Evolutionary conservation across 192 early-diverging fungal genomes (phyloP), one percentile per base, ranked within the genome.

Genomic region (Podila clonocystis): DNA sequence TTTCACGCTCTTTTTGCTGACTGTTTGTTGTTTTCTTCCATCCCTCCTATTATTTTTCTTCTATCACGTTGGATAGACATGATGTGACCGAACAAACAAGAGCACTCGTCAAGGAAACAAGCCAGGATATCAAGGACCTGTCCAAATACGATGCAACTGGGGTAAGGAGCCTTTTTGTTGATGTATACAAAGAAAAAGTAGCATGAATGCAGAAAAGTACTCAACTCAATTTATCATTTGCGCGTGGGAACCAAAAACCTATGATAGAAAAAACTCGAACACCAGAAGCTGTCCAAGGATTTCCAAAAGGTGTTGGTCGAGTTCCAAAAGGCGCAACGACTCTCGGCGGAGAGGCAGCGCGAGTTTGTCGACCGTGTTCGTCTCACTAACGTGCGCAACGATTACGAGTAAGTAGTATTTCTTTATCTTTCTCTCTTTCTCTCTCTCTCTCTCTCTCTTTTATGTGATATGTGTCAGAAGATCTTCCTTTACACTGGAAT

Each of bases 241-340:
- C 24, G 34, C 15, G 9, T 34, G 22, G n/a, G 62, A 26, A 67
- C 17, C 20, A 5, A 24, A 30, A 36, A 33, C 30, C 58, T 59
- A 50, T 29, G 52, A 45, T 92, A 94, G 71, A 89, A 91, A 50
- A 94, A 95, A 82, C 87, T 97, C 55, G 93, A 94, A 71, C 93
- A 98, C 65, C 93, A 97, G 75, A 98, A 98, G 74, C 86, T 99
- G 45, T 93, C 93, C 28, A 96, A 94, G 50, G 98, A 99, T 71
- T 98, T 99, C 75, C 94, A 97, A 73, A 93, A 93, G 69, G 95
- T 97, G 2, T 67, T 98, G 31, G 86, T 88, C 55, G 93, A 97
- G 68, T 99, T 98, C 73, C 96, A 98, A 83, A 89, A 85, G 60
- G 92, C 94, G 6, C 94, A 95, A 45, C 86, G 96, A 29, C 75